Conservation (phyloP, 2,329 filamentous ascomycete species). For the Conoideocrella luteorostrata region DNA sequence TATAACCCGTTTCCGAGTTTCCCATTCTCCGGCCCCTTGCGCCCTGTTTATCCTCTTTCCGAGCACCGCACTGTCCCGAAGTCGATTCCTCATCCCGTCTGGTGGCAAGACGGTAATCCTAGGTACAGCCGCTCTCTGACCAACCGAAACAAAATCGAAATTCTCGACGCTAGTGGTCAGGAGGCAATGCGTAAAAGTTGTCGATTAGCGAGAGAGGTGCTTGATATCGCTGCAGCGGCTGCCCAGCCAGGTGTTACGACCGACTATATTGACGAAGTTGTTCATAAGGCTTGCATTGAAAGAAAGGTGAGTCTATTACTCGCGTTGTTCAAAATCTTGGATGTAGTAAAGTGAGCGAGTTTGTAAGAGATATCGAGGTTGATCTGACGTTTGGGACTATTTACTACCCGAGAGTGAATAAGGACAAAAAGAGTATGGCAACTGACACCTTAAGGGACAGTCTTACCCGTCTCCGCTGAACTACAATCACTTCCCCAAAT, state of each 20-base stretch:
- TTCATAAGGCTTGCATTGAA: slow-evolving; percentile 91
- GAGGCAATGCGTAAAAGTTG: slow-evolving; percentile 93
- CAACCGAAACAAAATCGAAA: slow-evolving; percentile 73
- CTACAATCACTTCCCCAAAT: slow-evolving; percentile 96
- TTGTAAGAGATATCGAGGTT: background rate
- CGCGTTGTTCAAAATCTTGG: background rate
- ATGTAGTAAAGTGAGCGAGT: background rate
- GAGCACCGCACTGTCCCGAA: slow-evolving; percentile 66
- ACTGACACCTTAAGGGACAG: slow-evolving; percentile 39
- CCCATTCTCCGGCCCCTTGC: slow-evolving; percentile 70
- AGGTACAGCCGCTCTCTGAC: slow-evolving; percentile 53
- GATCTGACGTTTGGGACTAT: background rate
- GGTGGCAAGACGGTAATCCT: slow-evolving; percentile 75
- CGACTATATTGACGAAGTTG: slow-evolving; percentile 88
- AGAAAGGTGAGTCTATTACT: slow-evolving; percentile 61
- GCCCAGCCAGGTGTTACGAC: slow-evolving; percentile 89
- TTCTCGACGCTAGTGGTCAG: slow-evolving; percentile 72
- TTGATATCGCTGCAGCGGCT: slow-evolving; percentile 83
- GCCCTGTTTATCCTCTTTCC: slow-evolving; percentile 84
- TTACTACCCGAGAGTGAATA: background rate
- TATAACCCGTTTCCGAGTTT: slow-evolving; percentile 92
- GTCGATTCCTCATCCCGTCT: slow-evolving; percentile 78
- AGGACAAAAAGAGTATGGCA: background rate
- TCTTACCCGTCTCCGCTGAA: slow-evolving; percentile 92
- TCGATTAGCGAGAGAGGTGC: slow-evolving; percentile 76